These are phyloP conservation scores for Penicillium occitanis DNA, from an alignment of 2,329 filamentous ascomycete genomes.

Conservation along the genomic window DNA sequence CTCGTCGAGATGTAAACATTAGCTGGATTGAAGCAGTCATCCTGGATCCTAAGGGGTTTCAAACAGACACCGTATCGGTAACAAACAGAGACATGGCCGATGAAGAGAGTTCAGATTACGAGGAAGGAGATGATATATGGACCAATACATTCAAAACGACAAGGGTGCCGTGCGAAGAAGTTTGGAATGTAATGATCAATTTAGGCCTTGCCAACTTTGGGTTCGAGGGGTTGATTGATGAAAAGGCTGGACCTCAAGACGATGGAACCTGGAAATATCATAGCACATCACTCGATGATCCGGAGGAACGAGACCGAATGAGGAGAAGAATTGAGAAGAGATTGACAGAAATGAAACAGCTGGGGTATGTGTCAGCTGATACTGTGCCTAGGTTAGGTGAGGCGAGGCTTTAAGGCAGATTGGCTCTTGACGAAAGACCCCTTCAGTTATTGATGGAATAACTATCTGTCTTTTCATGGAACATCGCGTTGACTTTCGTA, in stretches of 20 bases:
- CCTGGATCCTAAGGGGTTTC: not conserved
- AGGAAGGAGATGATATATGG: not conserved
- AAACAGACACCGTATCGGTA: not conserved
- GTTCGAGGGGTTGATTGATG: not conserved
- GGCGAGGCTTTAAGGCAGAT: no score
- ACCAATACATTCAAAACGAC: not conserved
- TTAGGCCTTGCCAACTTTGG: not conserved
- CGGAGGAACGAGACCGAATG: not conserved
- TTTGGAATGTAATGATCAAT: not conserved
- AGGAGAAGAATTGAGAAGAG: not conserved
- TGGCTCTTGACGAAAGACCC: no score
- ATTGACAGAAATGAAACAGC: not conserved
- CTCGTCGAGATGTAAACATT: not conserved
- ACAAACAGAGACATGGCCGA: not conserved
- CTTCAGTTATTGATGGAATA: no score
- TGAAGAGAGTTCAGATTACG: not conserved
- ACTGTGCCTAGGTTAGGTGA: no score
- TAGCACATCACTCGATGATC: not conserved
- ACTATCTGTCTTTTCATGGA: no score
- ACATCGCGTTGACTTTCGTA: no score
- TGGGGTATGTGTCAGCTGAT: not conserved
- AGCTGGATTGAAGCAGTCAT: not conserved
- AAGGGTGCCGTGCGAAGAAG: not conserved
- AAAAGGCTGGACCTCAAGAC: not conserved
- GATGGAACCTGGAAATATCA: not conserved